Conservation (phyloP, 495 filamentous ascomycete species). For the Pseudevernia furfuracea region DNA sequence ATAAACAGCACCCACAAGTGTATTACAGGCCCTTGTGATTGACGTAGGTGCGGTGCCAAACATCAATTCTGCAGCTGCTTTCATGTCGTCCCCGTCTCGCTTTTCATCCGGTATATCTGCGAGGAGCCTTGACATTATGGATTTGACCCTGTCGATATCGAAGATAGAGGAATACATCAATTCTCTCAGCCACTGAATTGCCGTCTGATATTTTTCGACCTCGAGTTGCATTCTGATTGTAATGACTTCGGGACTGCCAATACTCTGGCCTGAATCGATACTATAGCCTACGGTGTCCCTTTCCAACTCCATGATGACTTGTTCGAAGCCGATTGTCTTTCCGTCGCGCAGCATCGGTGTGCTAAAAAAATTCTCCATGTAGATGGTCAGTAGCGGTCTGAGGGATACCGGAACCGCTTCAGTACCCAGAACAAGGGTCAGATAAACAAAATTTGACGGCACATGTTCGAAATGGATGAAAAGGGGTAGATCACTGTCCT, state of each 20-base stretch:
- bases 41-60: slow-evolving; percentile 68
- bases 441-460: slow-evolving; percentile 77
- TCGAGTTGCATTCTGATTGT: slow-evolving; percentile 78
- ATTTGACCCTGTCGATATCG: slow-evolving; percentile 69
- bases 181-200: slow-evolving; percentile 79
- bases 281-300: slow-evolving; percentile 79
- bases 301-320: slow-evolving; percentile 83
- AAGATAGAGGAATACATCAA: slow-evolving; percentile 83
- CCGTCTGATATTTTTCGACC: slow-evolving; percentile 72
- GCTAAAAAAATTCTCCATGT: slow-evolving; percentile 88
- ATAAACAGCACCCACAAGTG: slow-evolving; percentile 81
- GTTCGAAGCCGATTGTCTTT: slow-evolving; percentile 74
- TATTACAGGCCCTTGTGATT: slow-evolving; percentile 65
- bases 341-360: slow-evolving; percentile 76
- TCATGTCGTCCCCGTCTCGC: slow-evolving; percentile 75
- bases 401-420: slow-evolving; percentile 61
- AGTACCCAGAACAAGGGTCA: slow-evolving; percentile 71
- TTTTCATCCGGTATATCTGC: slow-evolving; percentile 92
- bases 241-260: slow-evolving; percentile 74
- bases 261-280: slow-evolving; percentile 54
- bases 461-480: slow-evolving; percentile 98
- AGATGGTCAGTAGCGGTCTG: slow-evolving; percentile 76
- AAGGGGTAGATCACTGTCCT: slow-evolving; percentile 57
- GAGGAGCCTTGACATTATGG: slow-evolving; percentile 77
- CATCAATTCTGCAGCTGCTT: slow-evolving; percentile 67